Percentiles rank a stretch among this genome's conserved stretches.
Evolutionary conservation across 176 grass and related monocot genomes (phyloP).

Genomic region (Zea luxurians): DNA sequence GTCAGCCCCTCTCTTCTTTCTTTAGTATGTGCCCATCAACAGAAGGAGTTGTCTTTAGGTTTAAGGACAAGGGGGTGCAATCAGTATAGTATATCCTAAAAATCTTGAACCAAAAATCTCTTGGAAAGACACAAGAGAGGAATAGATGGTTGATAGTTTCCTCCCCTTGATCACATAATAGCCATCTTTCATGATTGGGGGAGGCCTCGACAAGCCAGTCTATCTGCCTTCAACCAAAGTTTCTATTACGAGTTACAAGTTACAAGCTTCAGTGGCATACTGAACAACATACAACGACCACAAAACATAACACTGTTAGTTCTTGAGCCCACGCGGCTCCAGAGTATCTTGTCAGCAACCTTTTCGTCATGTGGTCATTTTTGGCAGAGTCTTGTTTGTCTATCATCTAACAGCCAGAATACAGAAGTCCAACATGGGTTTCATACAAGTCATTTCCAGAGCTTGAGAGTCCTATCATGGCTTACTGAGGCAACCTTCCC

Average conservation of each 20-base stretch:
- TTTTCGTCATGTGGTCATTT: conserved; percentile 43
- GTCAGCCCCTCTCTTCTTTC: too few relatives aligned
- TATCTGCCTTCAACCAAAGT: conserved; percentile 20
- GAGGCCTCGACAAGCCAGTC: too few relatives aligned
- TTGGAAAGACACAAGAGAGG: too few relatives aligned
- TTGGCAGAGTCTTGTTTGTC: conserved; percentile 32
- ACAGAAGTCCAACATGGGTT: conserved; percentile 9
- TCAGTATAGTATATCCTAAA: too few relatives aligned
- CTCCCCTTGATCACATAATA: too few relatives aligned
- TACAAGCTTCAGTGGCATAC: conserved; percentile 31
- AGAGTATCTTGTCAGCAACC: conserved; percentile 36
- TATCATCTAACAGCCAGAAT: conserved; percentile 40
- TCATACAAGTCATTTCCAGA: conserved; percentile 79
- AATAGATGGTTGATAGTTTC: too few relatives aligned
- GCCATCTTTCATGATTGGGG: too few relatives aligned
- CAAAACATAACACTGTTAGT: conserved; percentile 40
- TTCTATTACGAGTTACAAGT: conserved; percentile 37
- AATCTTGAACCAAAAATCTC: too few relatives aligned
- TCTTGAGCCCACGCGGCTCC: conserved; percentile 32
- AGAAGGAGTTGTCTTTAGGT: too few relatives aligned
- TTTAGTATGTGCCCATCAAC: too few relatives aligned
- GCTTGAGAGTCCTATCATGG: conserved; percentile 83
- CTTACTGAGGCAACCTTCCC: conserved; percentile 89
- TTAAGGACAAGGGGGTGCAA: too few relatives aligned
- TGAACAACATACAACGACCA: conserved; percentile 35